Conservation (phyloP, 1,139 yeast genomes). For the Geotrichum aggregatum region DNA sequence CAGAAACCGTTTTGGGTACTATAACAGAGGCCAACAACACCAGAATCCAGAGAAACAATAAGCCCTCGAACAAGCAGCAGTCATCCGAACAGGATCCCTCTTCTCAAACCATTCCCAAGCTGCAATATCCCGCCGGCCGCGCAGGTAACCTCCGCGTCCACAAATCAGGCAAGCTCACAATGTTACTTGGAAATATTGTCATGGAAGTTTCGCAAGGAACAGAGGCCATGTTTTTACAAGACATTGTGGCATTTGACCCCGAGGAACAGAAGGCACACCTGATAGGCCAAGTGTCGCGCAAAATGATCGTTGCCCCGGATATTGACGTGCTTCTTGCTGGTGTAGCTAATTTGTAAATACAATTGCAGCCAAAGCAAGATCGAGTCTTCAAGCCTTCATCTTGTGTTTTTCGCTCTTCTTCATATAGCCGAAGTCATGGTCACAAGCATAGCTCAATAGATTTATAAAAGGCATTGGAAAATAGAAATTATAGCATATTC, state of each 20-base stretch:
- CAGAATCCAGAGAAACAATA: constrained; percentile 21
- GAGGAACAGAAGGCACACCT: constrained; percentile 48
- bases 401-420: no score
- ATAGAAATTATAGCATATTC: neutral
- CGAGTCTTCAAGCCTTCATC: no score
- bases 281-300: constrained; percentile 59
- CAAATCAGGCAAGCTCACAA: constrained; percentile 72
- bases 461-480: neutral
- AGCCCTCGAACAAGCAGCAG: no score
- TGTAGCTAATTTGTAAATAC: neutral
- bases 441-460: neutral
- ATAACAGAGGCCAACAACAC: neutral
- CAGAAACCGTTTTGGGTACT: constrained; percentile 22
- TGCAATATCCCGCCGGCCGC: constrained; percentile 46
- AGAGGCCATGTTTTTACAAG: constrained; percentile 68
- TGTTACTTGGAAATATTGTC: constrained; percentile 64
- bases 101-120: no score
- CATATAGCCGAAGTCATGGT: no score
- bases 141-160: constrained; percentile 73
- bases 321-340: constrained; percentile 22
- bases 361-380: no score
- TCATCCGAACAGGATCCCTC: no score
- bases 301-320: constrained; percentile 53
- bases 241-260: constrained; percentile 58
- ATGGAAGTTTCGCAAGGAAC: constrained; percentile 76